phyloP scores from a whole-genome alignment of 805 yeast genomes.

The Candida quercuum region DNA sequence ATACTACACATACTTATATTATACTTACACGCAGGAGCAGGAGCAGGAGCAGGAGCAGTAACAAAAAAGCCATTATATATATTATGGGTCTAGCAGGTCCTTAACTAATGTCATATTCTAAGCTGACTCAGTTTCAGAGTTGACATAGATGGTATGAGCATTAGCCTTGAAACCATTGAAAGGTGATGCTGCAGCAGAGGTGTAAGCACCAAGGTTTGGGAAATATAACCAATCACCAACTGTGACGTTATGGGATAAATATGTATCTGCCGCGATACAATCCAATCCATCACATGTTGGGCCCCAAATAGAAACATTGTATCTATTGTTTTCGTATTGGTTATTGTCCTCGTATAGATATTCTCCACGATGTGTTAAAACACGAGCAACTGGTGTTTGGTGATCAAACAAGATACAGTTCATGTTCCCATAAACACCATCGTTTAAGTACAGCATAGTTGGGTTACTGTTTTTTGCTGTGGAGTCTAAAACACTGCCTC shows the following conservation, averaged over 20 bases:
- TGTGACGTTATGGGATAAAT: conserved; percentile 52
- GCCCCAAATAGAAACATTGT: conserved; percentile 82
- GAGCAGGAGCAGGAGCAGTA: too few species aligned
- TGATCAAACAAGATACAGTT: conserved; percentile 93
- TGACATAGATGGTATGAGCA: conserved; percentile 59
- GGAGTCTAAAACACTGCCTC: conserved; percentile 37
- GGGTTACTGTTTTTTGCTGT: conserved; percentile 22
- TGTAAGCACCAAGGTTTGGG: conserved; percentile 83
- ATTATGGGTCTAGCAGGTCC: too few species aligned
- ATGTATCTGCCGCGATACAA: conserved; percentile 54
- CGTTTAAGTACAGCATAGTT: conserved; percentile 83
- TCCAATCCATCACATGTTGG: conserved; percentile 98
- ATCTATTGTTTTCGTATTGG: conserved; percentile 12
- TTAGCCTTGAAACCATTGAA: conserved; percentile 81
- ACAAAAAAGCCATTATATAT: too few species aligned
- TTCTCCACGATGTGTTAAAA: conserved; percentile 49
- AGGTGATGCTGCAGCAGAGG: conserved; percentile 84
- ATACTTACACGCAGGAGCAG: too few species aligned
- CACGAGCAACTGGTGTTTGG: conserved; percentile 68
- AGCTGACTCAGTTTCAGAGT: conserved; percentile 32
- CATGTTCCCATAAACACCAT: conserved; percentile 93
- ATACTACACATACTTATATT: too few species aligned
- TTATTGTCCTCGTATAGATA: conserved; percentile 33
- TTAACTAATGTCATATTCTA: too few species aligned
- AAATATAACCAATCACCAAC: conserved; percentile 95